Evolutionary conservation across 148 eudicot genomes (phyloP).

Genomic region (Fallopia convolvulus): DNA sequence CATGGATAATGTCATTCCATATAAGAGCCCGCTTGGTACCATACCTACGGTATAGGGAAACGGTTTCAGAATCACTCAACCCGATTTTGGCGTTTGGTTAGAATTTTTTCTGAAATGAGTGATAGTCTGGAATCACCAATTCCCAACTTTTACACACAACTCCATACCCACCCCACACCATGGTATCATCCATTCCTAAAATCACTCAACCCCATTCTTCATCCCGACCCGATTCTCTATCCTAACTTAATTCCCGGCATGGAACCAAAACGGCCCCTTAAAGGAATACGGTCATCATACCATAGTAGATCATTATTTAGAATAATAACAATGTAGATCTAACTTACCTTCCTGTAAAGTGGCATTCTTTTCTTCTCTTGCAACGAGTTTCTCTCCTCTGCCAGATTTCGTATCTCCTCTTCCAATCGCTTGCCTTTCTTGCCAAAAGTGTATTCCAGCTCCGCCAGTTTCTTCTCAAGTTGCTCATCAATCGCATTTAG

Average conservation of each 20-base stretch:
- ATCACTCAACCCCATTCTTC: too few species aligned
- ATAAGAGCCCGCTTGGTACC: neutral
- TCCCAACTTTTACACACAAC: too few species aligned
- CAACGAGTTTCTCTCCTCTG: slow-evolving; percentile 81
- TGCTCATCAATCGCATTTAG: slow-evolving; percentile 61
- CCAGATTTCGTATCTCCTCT: slow-evolving; percentile 88
- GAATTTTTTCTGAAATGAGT: too few species aligned
- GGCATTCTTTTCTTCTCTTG: slow-evolving; percentile 74
- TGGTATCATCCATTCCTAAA: too few species aligned
- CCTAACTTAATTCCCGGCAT: too few species aligned
- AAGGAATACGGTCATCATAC: neutral
- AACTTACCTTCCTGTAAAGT: slow-evolving; percentile 69
- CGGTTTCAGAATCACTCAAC: too few species aligned
- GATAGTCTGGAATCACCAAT: too few species aligned
- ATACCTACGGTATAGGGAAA: too few species aligned
- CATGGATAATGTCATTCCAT: neutral
- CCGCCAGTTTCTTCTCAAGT: slow-evolving; percentile 76
- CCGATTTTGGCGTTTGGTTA: too few species aligned
- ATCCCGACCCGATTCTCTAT: too few species aligned
- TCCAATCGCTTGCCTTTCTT: slow-evolving; percentile 82
- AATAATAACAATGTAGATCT: neutral
- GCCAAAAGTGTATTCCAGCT: slow-evolving; percentile 85
- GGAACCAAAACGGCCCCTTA: too few species aligned
- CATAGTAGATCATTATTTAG: neutral
- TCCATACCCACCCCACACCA: too few species aligned